phyloP scores from a whole-genome alignment of 2,329 filamentous ascomycete species.

The Zasmidium cellare region DNA sequence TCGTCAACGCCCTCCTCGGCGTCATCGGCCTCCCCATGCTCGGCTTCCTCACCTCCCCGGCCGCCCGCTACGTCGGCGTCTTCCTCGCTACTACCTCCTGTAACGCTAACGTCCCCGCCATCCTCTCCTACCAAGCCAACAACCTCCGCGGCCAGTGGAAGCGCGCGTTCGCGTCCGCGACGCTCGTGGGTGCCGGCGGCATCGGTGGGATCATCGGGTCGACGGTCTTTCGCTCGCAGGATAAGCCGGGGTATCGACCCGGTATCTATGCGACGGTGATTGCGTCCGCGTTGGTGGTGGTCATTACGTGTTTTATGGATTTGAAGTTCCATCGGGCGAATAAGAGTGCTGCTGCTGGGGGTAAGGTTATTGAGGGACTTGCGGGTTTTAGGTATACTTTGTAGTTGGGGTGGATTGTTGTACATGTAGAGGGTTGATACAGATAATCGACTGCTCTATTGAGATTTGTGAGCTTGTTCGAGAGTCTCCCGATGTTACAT shows the following conservation, averaged over 20 bases:
- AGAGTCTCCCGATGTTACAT: too few relatives aligned
- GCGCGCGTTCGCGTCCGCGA: constrained; percentile 74
- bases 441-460: too few relatives aligned
- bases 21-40: constrained; percentile 36
- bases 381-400: constrained; percentile 38
- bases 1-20: constrained; percentile 35
- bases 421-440: too few relatives aligned
- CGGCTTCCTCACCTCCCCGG: constrained; percentile 31
- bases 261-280: constrained; percentile 35
- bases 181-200: constrained; percentile 73
- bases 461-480: too few relatives aligned
- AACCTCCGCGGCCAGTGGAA: constrained; percentile 91
- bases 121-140: constrained; percentile 80
- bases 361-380: constrained; percentile 37
- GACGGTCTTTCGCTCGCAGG: constrained; percentile 36
- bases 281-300: constrained; percentile 29
- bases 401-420: constrained; percentile 15
- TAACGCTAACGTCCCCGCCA: constrained; percentile 63
- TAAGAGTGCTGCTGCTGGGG: constrained; percentile 36
- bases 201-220: constrained; percentile 66
- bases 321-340: constrained; percentile 37
- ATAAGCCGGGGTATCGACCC: constrained; percentile 34
- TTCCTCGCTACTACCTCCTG: constrained; percentile 36
- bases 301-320: constrained; percentile 32
- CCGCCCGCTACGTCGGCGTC: constrained; percentile 36